Conservation (phyloP, 164 flowering plant species). For the Vitis labrusca region DNA sequence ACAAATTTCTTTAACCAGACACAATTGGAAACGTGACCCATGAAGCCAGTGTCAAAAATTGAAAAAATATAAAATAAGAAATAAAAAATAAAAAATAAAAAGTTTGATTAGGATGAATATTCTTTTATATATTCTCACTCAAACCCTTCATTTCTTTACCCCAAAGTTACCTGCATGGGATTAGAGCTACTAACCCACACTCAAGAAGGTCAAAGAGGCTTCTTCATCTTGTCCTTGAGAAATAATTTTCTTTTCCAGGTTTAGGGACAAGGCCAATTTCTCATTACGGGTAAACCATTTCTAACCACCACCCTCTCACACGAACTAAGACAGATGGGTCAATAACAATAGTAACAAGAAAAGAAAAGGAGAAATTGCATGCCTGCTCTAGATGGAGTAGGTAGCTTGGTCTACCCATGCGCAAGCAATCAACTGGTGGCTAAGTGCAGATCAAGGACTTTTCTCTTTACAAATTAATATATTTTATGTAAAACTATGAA, state of each 20-base stretch:
- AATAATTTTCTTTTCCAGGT: not conserved
- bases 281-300: constrained; percentile 24
- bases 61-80: no score
- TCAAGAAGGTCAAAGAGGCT: constrained; percentile 2
- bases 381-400: not conserved
- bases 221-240: not conserved
- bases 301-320: constrained; percentile 16
- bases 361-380: not conserved
- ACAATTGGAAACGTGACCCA: no score
- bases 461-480: no score
- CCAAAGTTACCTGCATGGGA: constrained; percentile 1
- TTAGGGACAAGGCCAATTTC: constrained; percentile 17
- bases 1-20: no score
- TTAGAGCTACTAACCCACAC: constrained; percentile 6
- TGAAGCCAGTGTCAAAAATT: no score
- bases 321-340: no score
- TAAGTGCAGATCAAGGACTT: no score
- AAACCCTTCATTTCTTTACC: not conserved
- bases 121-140: no score
- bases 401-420: not conserved
- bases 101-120: no score
- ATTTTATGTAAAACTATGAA: no score
- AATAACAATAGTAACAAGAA: not conserved
- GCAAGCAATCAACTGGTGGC: no score
- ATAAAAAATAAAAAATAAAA: no score